phyloP scores from a whole-genome alignment of 441 rosid species.

The Syzygium syzygioides region DNA sequence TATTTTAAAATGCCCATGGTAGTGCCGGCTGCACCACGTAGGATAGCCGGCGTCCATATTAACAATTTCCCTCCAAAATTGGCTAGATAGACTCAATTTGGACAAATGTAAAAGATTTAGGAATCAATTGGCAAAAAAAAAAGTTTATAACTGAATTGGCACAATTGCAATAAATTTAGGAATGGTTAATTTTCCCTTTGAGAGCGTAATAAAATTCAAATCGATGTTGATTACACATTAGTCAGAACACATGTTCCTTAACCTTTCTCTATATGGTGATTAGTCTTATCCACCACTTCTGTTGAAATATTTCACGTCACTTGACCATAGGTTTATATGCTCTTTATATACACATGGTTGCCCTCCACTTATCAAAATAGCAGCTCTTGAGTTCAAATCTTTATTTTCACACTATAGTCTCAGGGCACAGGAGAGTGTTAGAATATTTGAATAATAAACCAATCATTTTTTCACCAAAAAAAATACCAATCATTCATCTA shows the following conservation, averaged over 20 bases:
- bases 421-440: not conserved
- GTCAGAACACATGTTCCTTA: not conserved
- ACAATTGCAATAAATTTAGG: too few relatives aligned
- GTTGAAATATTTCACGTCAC: not conserved
- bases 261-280: not conserved
- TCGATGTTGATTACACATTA: not conserved
- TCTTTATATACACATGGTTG: not conserved
- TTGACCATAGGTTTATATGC: not conserved
- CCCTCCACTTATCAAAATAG: too few relatives aligned
- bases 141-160: too few relatives aligned
- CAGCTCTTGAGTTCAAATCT: not conserved
- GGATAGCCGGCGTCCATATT: too few relatives aligned
- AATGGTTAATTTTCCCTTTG: too few relatives aligned
- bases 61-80: too few relatives aligned
- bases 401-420: not conserved
- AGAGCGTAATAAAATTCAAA: not conserved
- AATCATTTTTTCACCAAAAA: not conserved
- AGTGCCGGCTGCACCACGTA: too few relatives aligned
- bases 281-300: not conserved
- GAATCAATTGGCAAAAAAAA: too few relatives aligned
- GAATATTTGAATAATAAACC: not conserved
- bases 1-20: too few relatives aligned
- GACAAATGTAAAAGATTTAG: too few relatives aligned
- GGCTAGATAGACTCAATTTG: too few relatives aligned
- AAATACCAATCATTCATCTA: not conserved